These are phyloP conservation scores for Aquilaria sinensis DNA, from an alignment of 345 rosid genomes.

Conservation along the genomic window DNA sequence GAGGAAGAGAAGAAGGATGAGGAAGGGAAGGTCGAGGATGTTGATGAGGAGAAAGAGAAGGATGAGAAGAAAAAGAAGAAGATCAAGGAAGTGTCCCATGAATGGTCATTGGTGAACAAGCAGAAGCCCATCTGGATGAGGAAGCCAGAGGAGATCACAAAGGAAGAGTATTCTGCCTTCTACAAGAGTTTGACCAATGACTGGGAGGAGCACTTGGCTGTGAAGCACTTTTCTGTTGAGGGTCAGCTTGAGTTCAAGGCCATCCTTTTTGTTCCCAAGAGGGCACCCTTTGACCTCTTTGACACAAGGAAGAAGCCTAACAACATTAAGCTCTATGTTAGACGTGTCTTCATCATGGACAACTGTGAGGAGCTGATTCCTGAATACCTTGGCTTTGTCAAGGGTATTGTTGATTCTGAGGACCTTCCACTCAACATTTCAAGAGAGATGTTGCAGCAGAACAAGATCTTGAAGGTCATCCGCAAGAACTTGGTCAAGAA, in stretches of 20 bases:
- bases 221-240: slow-evolving; percentile 91
- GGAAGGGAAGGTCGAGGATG: slow-evolving; percentile 80
- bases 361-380: slow-evolving; percentile 91
- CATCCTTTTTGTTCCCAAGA: slow-evolving; percentile 76
- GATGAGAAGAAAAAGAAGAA: slow-evolving; percentile 83
- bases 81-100: slow-evolving; percentile 89
- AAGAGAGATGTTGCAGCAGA: slow-evolving; percentile 76
- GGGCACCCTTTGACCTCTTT: slow-evolving; percentile 90
- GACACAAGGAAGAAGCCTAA: slow-evolving; percentile 90
- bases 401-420: slow-evolving; percentile 91
- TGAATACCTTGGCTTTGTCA: slow-evolving; percentile 73
- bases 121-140: slow-evolving; percentile 98
- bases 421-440: slow-evolving; percentile 92
- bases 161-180: slow-evolving; percentile 90
- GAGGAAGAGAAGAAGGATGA: slow-evolving; percentile 85
- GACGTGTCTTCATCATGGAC: slow-evolving; percentile 94
- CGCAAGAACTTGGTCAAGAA: slow-evolving; percentile 92
- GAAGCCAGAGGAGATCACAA: slow-evolving; percentile 83
- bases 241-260: slow-evolving; percentile 97
- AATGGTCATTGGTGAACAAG: slow-evolving; percentile 82
- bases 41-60: slow-evolving; percentile 65
- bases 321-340: slow-evolving; percentile 90
- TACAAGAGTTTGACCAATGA: slow-evolving; percentile 92
- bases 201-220: slow-evolving; percentile 91
- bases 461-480: slow-evolving; percentile 88